Evolutionary conservation across 1,139 yeast species (phyloP), one percentile per base, ranked within the genome.

Genomic region (Geotrichum carabidarum): DNA sequence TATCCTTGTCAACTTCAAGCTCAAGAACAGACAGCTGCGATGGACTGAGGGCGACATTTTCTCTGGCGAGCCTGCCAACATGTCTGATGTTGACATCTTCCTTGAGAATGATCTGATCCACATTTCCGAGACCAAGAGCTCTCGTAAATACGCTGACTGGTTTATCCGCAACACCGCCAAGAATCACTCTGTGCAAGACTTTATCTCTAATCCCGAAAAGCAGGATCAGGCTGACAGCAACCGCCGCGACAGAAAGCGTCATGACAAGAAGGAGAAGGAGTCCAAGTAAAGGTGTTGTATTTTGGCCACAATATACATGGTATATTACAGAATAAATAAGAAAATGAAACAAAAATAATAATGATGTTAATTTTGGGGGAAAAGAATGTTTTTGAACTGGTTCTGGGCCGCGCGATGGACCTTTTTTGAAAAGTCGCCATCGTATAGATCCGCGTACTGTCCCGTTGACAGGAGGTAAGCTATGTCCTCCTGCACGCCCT

Each of bases 71-170:
- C 62, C 65, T 46, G 68, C 69, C 41, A 72, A 70, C 54, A 70
- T 72, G 40, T 71, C 78, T 49, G 80, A 77, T 52, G 63, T 77
- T 48, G 79, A 77, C 58, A 73, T 77, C 57, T 68, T 69, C 18
- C 65, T 77, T 41, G 72, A 71, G 38, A 68, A 69, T 56, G 78
- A 74, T 57, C 59, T 74, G 53, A 70, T 77, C 56, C 74, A 75
- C 61, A 75, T 77, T 51, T 70, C 76, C 49, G 78, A 76, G 63
- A 68, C 74, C 51, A 75, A 75, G 63, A 70, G 69, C 40, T 74
- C 76, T 43, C 69, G 79, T 60, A 73, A 73, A 64, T 76, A 72
- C 57, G 76, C 76, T 46, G 79, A 77, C 60, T 77, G 79, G 79
- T 77, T 77, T 58, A 68, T 76, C 56, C 72, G 79, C 62, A 76